Conservation (phyloP, 2,329 filamentous ascomycete species). For the Purpureocillium takamizusanense region DNA sequence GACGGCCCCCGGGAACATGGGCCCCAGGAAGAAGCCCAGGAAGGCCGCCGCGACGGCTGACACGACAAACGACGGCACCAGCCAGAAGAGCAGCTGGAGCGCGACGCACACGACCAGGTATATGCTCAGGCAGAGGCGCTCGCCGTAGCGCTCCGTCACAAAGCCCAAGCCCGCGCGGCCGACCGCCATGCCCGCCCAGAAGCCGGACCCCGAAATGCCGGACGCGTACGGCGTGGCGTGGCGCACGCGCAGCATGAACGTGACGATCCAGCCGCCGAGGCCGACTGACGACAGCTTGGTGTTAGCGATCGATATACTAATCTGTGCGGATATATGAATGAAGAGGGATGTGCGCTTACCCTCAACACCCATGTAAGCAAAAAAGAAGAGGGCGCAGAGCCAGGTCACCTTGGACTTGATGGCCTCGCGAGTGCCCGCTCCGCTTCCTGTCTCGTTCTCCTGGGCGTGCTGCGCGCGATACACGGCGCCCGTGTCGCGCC, state of each 20-base stretch:
- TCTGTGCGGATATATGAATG: too few species aligned
- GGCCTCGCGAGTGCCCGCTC: slow-evolving; percentile 24
- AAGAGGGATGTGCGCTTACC: slow-evolving; percentile 20
- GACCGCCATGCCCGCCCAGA: slow-evolving; percentile 70
- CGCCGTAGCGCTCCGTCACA: slow-evolving; percentile 58
- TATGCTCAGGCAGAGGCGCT: slow-evolving; percentile 47
- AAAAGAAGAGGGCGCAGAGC: slow-evolving; percentile 59
- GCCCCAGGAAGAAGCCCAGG: slow-evolving; percentile 67
- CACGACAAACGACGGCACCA: slow-evolving; percentile 51
- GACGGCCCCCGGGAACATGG: slow-evolving; percentile 62
- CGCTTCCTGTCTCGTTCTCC: slow-evolving; percentile 13
- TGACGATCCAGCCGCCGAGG: slow-evolving; percentile 70
- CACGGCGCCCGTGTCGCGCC: slow-evolving; percentile 44
- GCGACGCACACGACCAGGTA: slow-evolving; percentile 54
- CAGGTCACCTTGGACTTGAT: slow-evolving; percentile 48
- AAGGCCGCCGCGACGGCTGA: slow-evolving; percentile 54
- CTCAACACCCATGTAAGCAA: slow-evolving; percentile 66
- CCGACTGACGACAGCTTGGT: slow-evolving; percentile 39
- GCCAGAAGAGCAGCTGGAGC: slow-evolving; percentile 50
- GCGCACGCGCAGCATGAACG: slow-evolving; percentile 68
- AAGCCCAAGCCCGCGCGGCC: slow-evolving; percentile 61
- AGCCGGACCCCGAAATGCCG: slow-evolving; percentile 66
- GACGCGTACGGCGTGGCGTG: slow-evolving; percentile 55
- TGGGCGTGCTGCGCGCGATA: slow-evolving; percentile 35
- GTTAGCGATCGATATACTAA: too few species aligned